phyloP scores from a whole-genome alignment of 805 yeast genomes.

The Yamadazyma insecticola region DNA sequence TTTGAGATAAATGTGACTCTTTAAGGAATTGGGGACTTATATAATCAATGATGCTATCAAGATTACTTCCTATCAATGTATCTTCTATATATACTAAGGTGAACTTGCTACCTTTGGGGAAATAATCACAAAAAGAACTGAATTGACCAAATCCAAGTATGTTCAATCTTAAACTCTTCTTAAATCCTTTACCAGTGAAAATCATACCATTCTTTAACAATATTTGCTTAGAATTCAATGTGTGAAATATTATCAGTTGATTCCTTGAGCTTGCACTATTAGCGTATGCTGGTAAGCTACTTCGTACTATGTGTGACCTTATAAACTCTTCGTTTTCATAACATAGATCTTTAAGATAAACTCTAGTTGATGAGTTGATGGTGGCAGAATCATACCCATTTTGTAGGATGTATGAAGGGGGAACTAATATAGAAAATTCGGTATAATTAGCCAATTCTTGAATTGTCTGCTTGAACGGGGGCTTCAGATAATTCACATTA shows the following conservation, averaged over 20 bases:
- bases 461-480: slow-evolving; percentile 46
- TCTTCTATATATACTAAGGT: slow-evolving; percentile 55
- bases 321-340: slow-evolving; percentile 53
- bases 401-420: slow-evolving; percentile 47
- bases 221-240: slow-evolving; percentile 54
- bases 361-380: slow-evolving; percentile 15
- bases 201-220: slow-evolving; percentile 51
- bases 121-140: slow-evolving; percentile 53
- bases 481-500: slow-evolving; percentile 42
- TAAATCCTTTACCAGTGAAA: slow-evolving; percentile 57
- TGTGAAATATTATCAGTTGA: slow-evolving; percentile 43
- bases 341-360: slow-evolving; percentile 48
- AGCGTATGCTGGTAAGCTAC: slow-evolving; percentile 19
- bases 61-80: slow-evolving; percentile 44
- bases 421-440: slow-evolving; percentile 60
- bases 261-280: slow-evolving; percentile 23
- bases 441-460: slow-evolving; percentile 41
- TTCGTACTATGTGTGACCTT: slow-evolving; percentile 54
- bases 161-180: slow-evolving; percentile 35
- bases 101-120: slow-evolving; percentile 53
- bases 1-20: neutral
- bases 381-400: slow-evolving; percentile 25
- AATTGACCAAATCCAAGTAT: slow-evolving; percentile 46
- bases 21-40: slow-evolving; percentile 5
- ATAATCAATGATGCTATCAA: slow-evolving; percentile 5